Evolutionary conservation across 2,329 filamentous ascomycete species (phyloP).

Genomic region (Botryotinia globosa): DNA sequence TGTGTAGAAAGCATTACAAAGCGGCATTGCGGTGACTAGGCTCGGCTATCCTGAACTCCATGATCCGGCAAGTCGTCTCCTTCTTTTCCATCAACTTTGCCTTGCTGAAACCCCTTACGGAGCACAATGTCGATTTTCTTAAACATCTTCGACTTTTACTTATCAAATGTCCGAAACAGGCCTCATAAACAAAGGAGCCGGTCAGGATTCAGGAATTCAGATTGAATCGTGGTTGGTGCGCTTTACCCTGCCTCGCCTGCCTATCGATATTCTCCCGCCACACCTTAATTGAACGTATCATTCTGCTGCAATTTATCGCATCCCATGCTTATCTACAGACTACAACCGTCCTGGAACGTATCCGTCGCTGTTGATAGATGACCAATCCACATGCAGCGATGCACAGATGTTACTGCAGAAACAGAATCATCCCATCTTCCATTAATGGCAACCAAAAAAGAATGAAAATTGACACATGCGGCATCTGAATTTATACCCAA

Average conservation of each 20-base stretch:
- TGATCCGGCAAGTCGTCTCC: neutral
- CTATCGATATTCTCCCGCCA: conserved; percentile 8
- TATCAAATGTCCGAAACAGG: neutral
- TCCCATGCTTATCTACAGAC: neutral
- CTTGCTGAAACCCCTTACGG: neutral
- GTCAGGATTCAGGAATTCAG: neutral
- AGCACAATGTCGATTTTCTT: neutral
- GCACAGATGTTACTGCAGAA: neutral
- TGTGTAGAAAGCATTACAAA: neutral
- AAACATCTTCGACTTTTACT: neutral
- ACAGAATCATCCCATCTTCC: conserved; percentile 1
- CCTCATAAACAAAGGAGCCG: neutral
- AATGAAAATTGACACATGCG: neutral
- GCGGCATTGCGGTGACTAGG: neutral
- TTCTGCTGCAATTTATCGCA: neutral
- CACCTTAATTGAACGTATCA: conserved; percentile 20
- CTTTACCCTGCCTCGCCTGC: neutral
- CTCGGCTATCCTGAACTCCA: conserved; percentile 2
- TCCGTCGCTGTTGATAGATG: neutral
- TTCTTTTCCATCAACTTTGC: neutral
- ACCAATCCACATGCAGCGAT: neutral
- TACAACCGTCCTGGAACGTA: neutral
- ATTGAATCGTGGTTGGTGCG: conserved; percentile 4
- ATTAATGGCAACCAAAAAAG: neutral
- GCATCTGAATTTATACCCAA: conserved; percentile 1